phyloP scores from a whole-genome alignment of 2,329 filamentous ascomycete species.

The Acrodontium crateriforme region DNA sequence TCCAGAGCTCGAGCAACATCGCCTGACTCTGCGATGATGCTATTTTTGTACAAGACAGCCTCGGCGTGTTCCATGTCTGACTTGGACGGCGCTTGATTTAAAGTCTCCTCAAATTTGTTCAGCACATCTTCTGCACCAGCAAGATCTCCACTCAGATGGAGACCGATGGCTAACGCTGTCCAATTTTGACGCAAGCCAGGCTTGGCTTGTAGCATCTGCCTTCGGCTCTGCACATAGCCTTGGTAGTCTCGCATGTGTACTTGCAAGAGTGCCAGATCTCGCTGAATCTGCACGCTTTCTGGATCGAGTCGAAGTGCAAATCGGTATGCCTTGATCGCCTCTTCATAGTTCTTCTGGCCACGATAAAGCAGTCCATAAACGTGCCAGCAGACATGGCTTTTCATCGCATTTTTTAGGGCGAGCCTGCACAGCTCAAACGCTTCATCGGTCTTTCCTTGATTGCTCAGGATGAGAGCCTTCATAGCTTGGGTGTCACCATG shows the following conservation, averaged over 20 bases:
- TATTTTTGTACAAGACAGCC: constrained; percentile 88
- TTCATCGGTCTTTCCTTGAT: constrained; percentile 81
- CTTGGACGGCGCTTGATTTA: constrained; percentile 66
- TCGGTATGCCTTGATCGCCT: constrained; percentile 98
- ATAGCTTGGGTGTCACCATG: constrained; percentile 98
- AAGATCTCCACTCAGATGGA: constrained; percentile 79
- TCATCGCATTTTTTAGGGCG: constrained; percentile 91
- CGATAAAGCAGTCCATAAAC: constrained; percentile 93
- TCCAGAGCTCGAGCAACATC: constrained; percentile 72
- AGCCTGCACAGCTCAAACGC: constrained; percentile 88
- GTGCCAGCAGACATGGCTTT: constrained; percentile 98
- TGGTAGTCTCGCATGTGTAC: constrained; percentile 93
- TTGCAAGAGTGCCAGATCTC: constrained; percentile 84
- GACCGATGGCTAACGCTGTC: constrained; percentile 90
- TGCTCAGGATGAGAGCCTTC: constrained; percentile 95
- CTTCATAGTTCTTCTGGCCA: constrained; percentile 92
- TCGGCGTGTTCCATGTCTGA: constrained; percentile 86
- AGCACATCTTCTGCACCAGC: constrained; percentile 80
- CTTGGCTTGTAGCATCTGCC: constrained; percentile 71
- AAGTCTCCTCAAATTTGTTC: constrained; percentile 80
- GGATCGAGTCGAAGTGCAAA: constrained; percentile 87
- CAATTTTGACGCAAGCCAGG: constrained; percentile 81
- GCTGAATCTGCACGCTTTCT: constrained; percentile 85
- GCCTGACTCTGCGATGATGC: constrained; percentile 79
- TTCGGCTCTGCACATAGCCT: constrained; percentile 82